Base-by-base conservation (phyloP, 768 basidiomycete species). In the Dioszegia crocea region DNA sequence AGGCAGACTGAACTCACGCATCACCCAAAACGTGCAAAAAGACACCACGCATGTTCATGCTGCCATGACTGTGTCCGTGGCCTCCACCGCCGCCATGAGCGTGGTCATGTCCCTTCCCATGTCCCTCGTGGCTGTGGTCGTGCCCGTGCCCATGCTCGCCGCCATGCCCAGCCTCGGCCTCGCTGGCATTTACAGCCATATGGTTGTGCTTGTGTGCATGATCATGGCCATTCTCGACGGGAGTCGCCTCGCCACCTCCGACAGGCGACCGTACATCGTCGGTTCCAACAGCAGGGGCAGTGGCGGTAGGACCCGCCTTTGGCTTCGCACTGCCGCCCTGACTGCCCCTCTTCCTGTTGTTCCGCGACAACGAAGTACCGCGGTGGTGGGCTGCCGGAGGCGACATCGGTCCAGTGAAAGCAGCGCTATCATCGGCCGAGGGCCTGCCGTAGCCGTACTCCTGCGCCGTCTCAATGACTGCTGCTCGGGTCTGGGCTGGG, bases 11-110 rank as follows among this genome's bases (percentile, higher is more conserved):
- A 12, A 75, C 78, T 66, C 56, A 78, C 75, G 94, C 94, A 79
- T 99, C 94, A 31, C 94, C 94, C 44, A 99, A 77, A 38, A 98
- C 96, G 76, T 99, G 96, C 27, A 99, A 78, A 30, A 98, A 81
- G 1, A 99, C 82, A 29, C 92, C 96, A n/a, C 81, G 87, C 93
- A 98, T 97, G 78, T 98, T 99, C 96, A 99, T 98, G 0, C 87
- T 89, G 0, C 85, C 86, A 43, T 80, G 78, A 11, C 67, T 66
- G 47, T 76, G 75, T 3, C 75, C 76, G 39, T 70, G 67, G 11
- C 70, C n/a, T n/a, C n/a, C 75, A 23, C 67, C 71, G 12, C 56
- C 45, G 24, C 59, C 63, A 33, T 59, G 56, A 5, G 50, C 63
- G 33, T 66, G 62, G 10, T 55, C 65, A 43, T 68, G 62, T 16